Base-by-base conservation (phyloP, 805 yeast genomes). In the Suhomyces kilbournensis region DNA sequence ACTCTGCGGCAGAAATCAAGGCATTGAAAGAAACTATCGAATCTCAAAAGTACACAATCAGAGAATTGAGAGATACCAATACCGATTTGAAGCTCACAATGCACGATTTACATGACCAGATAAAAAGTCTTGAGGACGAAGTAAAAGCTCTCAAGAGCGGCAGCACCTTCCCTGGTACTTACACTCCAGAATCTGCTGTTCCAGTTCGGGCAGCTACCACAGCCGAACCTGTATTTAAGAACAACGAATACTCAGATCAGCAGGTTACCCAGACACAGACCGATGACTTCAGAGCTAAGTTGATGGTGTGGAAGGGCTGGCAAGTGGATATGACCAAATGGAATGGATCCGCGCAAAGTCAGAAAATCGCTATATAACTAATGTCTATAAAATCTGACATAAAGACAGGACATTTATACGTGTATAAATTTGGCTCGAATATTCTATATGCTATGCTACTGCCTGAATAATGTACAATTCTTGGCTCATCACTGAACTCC, bases 251-350 rank as follows among this genome's bases (percentile, higher is more conserved):
- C 56, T 73, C 76, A 2, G 56, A 66, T 2, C 70, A 62, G 43
- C 55, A 56, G 50, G 51, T 60, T 39, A 53, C 52, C 15, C 50
- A 55, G 9, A 51, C 57, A 12, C 51, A 54, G 17, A 79, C 82
- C 6, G 78, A 78, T 10, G 84, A 82, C 59, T 76, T 82, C 56
- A 74, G 79, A 56, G 85, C 83, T 50, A 75, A 79, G 44, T 69
- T 92, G 57, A 74, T 77, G 63, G 83, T 82, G 57, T 92, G 96
- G 96, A 84, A 83, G 57, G 84, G 82, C 47, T 92, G 92, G 91
- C 90, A 86, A 62, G 79, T 90, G 2, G 97, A 92, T 62, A 88
- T 92, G 96, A 78, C 89, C 23, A 60, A 66, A 12, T 92, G 50
- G 50, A 42, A 35, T 5, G 50, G 46, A 8, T 15, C 46, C 4